phyloP scores from a whole-genome alignment of 1,284 basidiomycete species.

The Pisolithus thermaeus region DNA sequence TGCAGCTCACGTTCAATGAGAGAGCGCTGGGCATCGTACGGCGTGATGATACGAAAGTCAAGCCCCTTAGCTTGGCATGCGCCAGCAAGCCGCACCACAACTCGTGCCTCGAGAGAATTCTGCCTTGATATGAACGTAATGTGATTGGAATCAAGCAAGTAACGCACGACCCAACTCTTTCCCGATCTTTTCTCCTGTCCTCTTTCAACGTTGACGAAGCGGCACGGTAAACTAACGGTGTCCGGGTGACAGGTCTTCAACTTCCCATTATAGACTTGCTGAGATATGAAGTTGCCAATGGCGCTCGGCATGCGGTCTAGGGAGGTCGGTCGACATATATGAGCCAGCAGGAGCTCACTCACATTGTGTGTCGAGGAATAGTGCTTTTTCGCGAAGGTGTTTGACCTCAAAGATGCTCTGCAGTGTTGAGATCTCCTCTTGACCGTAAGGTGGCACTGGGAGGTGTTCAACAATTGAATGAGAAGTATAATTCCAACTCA shows the following conservation, averaged over 20 bases:
- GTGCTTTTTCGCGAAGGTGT: constrained; percentile 29
- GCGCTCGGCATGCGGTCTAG: constrained; percentile 48
- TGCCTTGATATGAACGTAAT: constrained; percentile 5
- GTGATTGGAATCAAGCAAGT: neutral
- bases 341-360: constrained; percentile 6
- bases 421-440: constrained; percentile 35
- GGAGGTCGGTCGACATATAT: neutral
- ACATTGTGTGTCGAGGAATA: constrained; percentile 43
- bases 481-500: constrained; percentile 27
- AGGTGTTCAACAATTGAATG: constrained; percentile 1
- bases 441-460: constrained; percentile 45
- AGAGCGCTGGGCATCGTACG: constrained; percentile 60
- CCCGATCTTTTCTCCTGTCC: constrained; percentile 19
- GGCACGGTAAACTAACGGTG: constrained; percentile 9
- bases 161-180: constrained; percentile 23
- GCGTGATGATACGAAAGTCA: constrained; percentile 27
- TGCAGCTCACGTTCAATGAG: constrained; percentile 46
- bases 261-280: constrained; percentile 33
- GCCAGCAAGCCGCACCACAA: constrained; percentile 18
- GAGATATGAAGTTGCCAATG: constrained; percentile 45
- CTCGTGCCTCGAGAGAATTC: constrained; percentile 22
- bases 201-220: constrained; percentile 24
- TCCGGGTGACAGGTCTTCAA: constrained; percentile 19
- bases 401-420: constrained; percentile 41
- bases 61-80: constrained; percentile 5